These are phyloP conservation scores for Boletus speciosus DNA, from an alignment of 768 basidiomycete genomes.

Conservation along the genomic window DNA sequence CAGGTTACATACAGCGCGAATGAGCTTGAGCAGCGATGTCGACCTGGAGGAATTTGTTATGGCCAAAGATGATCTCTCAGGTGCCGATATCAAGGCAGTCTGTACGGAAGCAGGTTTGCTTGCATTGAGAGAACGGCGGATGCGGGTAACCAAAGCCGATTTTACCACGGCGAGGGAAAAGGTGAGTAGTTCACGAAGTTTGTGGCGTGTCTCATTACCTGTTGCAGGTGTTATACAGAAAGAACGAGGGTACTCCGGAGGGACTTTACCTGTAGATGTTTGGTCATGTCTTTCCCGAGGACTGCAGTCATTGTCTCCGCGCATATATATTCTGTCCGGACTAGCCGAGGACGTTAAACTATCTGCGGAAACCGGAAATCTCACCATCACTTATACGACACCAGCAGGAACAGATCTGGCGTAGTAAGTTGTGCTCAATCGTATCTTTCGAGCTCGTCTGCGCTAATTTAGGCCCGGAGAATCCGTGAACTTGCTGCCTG, in stretches of 20 bases:
- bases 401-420: background rate
- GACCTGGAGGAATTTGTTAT: constrained; percentile 95
- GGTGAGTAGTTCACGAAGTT: constrained; percentile 41
- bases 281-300: constrained; percentile 4
- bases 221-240: constrained; percentile 78
- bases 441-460: background rate
- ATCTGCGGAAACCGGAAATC: background rate
- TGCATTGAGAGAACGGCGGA: constrained; percentile 89
- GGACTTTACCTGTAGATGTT: constrained; percentile 69
- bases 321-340: background rate
- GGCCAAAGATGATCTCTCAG: constrained; percentile 93
- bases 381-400: background rate
- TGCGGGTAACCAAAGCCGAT: constrained; percentile 90
- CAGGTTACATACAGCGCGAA: constrained; percentile 89
- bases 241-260: constrained; percentile 96
- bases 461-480: background rate
- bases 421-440: background rate
- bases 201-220: constrained; percentile 10
- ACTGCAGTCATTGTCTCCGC: background rate
- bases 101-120: constrained; percentile 98
- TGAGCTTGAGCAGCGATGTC: constrained; percentile 86
- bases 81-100: constrained; percentile 98
- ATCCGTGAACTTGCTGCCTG: background rate
- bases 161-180: constrained; percentile 92
- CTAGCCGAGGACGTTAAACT: background rate